Percentiles rank a stretch among this genome's conserved stretches.
Conservation (phyloP, 1,139 yeast genomes). For the Citeromyces hawaiiensis region DNA sequence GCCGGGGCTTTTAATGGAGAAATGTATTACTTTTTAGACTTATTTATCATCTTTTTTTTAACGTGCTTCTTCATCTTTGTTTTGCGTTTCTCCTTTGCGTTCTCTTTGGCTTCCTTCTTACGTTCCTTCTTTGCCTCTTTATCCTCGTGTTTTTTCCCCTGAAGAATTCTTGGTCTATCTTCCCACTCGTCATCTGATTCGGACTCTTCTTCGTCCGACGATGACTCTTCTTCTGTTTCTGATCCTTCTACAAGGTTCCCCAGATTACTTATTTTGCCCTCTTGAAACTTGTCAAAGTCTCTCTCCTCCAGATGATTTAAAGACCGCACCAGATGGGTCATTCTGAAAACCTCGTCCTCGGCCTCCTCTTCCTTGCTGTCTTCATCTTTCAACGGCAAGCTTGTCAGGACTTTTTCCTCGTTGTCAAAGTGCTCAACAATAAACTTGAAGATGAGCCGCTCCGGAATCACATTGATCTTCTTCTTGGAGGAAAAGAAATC, state of each 20-base stretch:
- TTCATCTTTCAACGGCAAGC: constrained; percentile 15
- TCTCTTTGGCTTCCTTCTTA: constrained; percentile 73
- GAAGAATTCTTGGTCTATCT: constrained; percentile 26
- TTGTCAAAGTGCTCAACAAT: constrained; percentile 31
- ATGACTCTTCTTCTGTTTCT: constrained; percentile 10
- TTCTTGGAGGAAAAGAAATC: constrained; percentile 66
- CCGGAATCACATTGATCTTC: constrained; percentile 68
- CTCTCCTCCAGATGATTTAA: constrained; percentile 71
- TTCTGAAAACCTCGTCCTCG: constrained; percentile 77
- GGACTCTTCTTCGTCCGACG: constrained; percentile 14
- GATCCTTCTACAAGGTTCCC: constrained; percentile 38
- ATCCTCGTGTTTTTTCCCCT: constrained; percentile 73
- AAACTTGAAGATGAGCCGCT: constrained; percentile 67
- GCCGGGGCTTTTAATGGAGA: not conserved
- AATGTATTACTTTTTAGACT: constrained; percentile 13
- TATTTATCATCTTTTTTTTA: constrained; percentile 65
- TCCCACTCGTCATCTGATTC: constrained; percentile 26
- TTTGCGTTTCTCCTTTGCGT: constrained; percentile 78
- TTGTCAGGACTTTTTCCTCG: constrained; percentile 11
- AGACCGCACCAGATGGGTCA: constrained; percentile 54
- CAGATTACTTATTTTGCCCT: constrained; percentile 73
- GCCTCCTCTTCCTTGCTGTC: constrained; percentile 37
- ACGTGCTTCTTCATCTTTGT: constrained; percentile 85
- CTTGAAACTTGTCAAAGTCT: constrained; percentile 70
- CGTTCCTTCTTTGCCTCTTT: constrained; percentile 76